A percentile compares a stretch with the other conserved stretches of the same genome.
These are phyloP conservation scores for Nothopassalora personata DNA, from an alignment of 2,329 filamentous ascomycete genomes.

Conservation along the genomic window DNA sequence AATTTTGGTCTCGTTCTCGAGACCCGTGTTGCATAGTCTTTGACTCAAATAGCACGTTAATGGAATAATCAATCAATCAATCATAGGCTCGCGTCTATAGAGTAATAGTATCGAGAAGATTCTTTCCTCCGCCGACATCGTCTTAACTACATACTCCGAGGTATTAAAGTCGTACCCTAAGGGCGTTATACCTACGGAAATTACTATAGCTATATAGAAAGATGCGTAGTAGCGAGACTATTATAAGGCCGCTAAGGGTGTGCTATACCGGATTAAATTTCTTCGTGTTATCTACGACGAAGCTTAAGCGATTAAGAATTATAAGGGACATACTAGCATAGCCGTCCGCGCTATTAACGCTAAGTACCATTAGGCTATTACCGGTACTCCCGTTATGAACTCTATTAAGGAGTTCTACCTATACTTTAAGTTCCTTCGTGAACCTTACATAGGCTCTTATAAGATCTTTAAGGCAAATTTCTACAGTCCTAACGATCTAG, in stretches of 20 bases:
- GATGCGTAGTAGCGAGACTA: constrained; percentile 36
- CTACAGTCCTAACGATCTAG: constrained; percentile 27
- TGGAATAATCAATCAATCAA: too few species aligned
- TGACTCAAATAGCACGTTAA: too few species aligned
- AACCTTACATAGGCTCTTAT: constrained; percentile 38
- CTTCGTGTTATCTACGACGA: constrained; percentile 72
- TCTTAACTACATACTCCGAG: constrained; percentile 42
- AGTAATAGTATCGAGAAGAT: constrained; percentile 2
- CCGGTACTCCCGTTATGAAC: constrained; percentile 40
- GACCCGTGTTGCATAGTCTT: too few species aligned
- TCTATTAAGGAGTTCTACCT: constrained; percentile 31
- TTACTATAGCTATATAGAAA: constrained; percentile 36
- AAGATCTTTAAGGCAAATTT: constrained; percentile 43
- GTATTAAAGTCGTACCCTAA: constrained; percentile 41
- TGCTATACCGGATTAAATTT: constrained; percentile 40
- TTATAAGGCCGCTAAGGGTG: constrained; percentile 32
- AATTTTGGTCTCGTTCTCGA: too few species aligned
- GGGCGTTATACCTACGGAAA: constrained; percentile 33
- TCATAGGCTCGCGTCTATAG: constrained; percentile 8
- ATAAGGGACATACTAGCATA: constrained; percentile 36
- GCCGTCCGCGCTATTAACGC: constrained; percentile 42
- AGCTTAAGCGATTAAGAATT: constrained; percentile 89
- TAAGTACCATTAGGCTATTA: constrained; percentile 39
- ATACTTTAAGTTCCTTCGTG: constrained; percentile 43
- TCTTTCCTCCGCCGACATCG: constrained; percentile 23